phyloP scores from a whole-genome alignment of 164 flowering plant species.

The Aristolochia fimbriata region DNA sequence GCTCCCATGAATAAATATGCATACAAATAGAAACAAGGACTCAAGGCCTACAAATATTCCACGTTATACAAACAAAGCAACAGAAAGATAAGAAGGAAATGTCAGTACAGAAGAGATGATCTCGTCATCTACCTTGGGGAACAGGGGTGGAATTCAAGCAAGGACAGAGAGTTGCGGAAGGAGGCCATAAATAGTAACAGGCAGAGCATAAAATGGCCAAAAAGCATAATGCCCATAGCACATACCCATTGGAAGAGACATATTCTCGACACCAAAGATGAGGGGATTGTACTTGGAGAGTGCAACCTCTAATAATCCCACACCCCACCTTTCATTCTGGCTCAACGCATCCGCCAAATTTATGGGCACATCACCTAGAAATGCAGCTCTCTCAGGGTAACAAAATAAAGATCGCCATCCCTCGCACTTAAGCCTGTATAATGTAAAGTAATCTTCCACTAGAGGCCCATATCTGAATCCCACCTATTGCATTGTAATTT shows the following conservation, averaged over 20 bases:
- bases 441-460: conserved; percentile 63
- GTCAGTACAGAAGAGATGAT: too few relatives aligned
- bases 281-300: conserved; percentile 35
- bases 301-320: conserved; percentile 43
- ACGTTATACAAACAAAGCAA: too few relatives aligned
- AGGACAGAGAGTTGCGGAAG: conserved; percentile 59
- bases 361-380: conserved; percentile 53
- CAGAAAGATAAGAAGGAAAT: too few relatives aligned
- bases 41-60: conserved; percentile 30
- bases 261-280: conserved; percentile 27
- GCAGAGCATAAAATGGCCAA: conserved; percentile 34
- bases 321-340: conserved; percentile 54
- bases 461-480: conserved; percentile 72
- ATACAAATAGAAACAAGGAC: conserved; percentile 48
- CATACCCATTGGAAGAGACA: conserved; percentile 15
- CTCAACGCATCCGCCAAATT: conserved; percentile 33
- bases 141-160: conserved; percentile 24
- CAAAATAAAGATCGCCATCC: conserved; percentile 71
- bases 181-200: conserved; percentile 40
- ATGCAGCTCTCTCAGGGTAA: conserved; percentile 54
- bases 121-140: conserved; percentile 68
- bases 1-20: conserved; percentile 46
- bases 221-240: too few relatives aligned
- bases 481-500: too few relatives aligned
- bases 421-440: conserved; percentile 50